Evolutionary conservation across 257 asterid species (phyloP).

Genomic region (Paraleonurus japonicus): DNA sequence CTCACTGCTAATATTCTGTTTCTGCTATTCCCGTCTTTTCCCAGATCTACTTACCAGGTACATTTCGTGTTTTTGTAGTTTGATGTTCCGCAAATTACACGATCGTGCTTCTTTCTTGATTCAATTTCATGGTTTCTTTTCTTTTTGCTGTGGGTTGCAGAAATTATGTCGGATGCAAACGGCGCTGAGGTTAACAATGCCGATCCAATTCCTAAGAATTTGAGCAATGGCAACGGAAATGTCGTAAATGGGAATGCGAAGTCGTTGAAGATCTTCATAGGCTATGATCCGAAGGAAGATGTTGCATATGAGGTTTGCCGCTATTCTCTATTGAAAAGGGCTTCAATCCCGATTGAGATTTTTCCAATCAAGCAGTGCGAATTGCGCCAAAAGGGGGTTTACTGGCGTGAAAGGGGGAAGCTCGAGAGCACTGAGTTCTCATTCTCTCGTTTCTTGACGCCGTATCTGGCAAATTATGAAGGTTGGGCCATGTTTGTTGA

Average conservation of each 20-base stretch:
- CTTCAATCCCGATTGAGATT: slow-evolving; percentile 74
- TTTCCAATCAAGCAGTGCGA: slow-evolving; percentile 76
- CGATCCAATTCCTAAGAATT: slow-evolving; percentile 20
- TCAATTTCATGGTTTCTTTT: not conserved
- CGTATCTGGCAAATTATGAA: slow-evolving; percentile 48
- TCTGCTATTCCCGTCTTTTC: not conserved
- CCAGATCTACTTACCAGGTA: slow-evolving; percentile 29
- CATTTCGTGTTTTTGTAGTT: not conserved
- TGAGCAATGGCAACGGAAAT: slow-evolving; percentile 18
- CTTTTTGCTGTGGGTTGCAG: slow-evolving; percentile 18
- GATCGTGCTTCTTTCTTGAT: not conserved
- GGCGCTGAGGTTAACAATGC: slow-evolving; percentile 1
- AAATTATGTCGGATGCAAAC: slow-evolving; percentile 15
- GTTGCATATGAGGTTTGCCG: slow-evolving; percentile 81
- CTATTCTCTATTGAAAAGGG: slow-evolving; percentile 56
- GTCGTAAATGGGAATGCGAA: slow-evolving; percentile 22
- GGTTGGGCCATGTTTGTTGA: slow-evolving; percentile 97
- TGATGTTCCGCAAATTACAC: not conserved
- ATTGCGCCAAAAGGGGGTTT: slow-evolving; percentile 53
- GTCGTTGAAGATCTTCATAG: slow-evolving; percentile 66
- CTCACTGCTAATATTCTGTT: not conserved
- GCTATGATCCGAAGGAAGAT: slow-evolving; percentile 80
- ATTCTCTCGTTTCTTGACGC: slow-evolving; percentile 75
- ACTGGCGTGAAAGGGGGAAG: slow-evolving; percentile 83
- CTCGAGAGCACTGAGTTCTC: slow-evolving; percentile 90